Percentiles rank a stretch among this genome's conserved stretches.
These are phyloP conservation scores for Nothophytophthora sp. DNA, from an alignment of 352 stramenopile genomes.

Conservation along the genomic window DNA sequence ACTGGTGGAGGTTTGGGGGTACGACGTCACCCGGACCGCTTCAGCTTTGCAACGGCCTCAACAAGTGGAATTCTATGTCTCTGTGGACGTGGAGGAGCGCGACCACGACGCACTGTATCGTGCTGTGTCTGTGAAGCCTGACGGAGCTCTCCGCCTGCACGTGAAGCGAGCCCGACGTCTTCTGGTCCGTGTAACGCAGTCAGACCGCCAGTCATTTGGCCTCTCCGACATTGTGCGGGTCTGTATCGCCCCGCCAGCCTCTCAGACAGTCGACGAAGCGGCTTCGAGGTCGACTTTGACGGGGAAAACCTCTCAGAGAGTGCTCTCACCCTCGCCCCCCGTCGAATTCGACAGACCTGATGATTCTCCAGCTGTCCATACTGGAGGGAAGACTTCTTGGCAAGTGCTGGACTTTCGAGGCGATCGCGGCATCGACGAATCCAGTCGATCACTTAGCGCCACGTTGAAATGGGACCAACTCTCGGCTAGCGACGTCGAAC, in stretches of 20 bases:
- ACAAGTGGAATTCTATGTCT: slow-evolving; percentile 63
- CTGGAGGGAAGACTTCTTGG: slow-evolving; percentile 28
- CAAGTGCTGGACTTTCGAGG: slow-evolving; percentile 37
- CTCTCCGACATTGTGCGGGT: slow-evolving; percentile 46
- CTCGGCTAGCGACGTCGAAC: slow-evolving; percentile 21
- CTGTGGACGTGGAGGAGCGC: slow-evolving; percentile 74
- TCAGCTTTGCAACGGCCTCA: not conserved
- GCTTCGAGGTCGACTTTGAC: slow-evolving; percentile 31
- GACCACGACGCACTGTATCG: slow-evolving; percentile 65
- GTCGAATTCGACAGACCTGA: not conserved
- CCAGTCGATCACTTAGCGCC: slow-evolving; percentile 52
- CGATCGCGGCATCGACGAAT: slow-evolving; percentile 27
- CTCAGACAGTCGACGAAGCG: slow-evolving; percentile 27
- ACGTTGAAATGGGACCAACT: slow-evolving; percentile 60
- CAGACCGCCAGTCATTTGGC: slow-evolving; percentile 56
- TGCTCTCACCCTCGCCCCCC: slow-evolving; percentile 32
- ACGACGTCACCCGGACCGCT: slow-evolving; percentile 28
- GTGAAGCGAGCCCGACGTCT: slow-evolving; percentile 58
- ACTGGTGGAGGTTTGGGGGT: slow-evolving; percentile 56
- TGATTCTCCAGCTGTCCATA: slow-evolving; percentile 4
- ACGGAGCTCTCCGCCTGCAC: slow-evolving; percentile 66
- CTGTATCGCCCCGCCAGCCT: slow-evolving; percentile 35
- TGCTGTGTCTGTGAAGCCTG: slow-evolving; percentile 65
- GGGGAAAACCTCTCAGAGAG: slow-evolving; percentile 44
- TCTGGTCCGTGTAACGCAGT: slow-evolving; percentile 65